phyloP scores from a whole-genome alignment of 2,329 filamentous ascomycete species.

The Sporothrix pallida region DNA sequence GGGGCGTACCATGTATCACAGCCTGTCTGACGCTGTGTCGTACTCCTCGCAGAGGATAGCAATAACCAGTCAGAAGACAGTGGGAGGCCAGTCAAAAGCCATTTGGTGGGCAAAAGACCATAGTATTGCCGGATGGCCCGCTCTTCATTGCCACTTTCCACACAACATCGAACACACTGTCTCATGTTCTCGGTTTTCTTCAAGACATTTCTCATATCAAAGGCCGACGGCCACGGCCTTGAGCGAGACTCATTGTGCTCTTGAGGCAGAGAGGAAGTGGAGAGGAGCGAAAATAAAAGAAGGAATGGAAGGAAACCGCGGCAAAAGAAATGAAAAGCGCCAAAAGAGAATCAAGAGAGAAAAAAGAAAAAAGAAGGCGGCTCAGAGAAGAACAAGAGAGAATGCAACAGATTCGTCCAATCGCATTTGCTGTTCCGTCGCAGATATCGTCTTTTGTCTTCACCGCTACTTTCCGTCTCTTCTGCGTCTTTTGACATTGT shows the following conservation, averaged over 20 bases:
- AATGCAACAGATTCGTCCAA: constrained; percentile 21
- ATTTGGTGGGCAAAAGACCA: background rate
- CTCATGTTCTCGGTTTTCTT: background rate
- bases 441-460: background rate
- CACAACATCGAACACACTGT: background rate
- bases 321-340: background rate
- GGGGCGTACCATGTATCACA: background rate
- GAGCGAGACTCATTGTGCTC: constrained; percentile 22
- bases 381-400: background rate
- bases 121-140: background rate
- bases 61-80: background rate
- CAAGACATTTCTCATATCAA: background rate
- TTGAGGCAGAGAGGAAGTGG: background rate
- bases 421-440: background rate
- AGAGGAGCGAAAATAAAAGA: background rate
- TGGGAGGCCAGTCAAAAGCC: background rate
- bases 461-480: constrained; percentile 9
- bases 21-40: background rate
- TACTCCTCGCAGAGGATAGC: background rate
- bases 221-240: constrained; percentile 25
- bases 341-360: background rate
- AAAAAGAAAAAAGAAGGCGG: background rate
- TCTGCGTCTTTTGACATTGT: background rate
- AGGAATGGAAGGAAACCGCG: background rate
- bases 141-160: background rate